Evolutionary conservation across 2,329 filamentous ascomycete genomes (phyloP).

Genomic region (Blastomyces percursus): DNA sequence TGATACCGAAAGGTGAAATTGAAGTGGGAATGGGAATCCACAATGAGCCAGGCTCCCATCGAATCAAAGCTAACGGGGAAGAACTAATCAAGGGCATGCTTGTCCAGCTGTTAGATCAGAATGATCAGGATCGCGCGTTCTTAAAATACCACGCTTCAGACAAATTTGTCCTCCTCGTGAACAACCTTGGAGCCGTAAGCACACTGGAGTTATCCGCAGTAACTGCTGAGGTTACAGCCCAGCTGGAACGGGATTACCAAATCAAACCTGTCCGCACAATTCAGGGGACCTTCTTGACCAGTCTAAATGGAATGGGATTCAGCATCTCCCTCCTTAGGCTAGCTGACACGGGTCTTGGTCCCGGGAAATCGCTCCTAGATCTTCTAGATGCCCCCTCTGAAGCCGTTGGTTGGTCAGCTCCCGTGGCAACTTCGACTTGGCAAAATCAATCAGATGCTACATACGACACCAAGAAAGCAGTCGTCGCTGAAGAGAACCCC

Average conservation of each 20-base stretch:
- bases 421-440: constrained; percentile 51
- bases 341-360: constrained; percentile 46
- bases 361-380: constrained; percentile 48
- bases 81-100: constrained; percentile 52
- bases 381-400: constrained; percentile 58
- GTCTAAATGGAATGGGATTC: constrained; percentile 60
- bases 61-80: constrained; percentile 39
- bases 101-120: constrained; percentile 49
- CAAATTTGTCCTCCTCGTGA: constrained; percentile 53
- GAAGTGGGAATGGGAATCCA: constrained; percentile 67
- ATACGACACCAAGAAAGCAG: constrained; percentile 32
- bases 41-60: constrained; percentile 50
- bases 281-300: constrained; percentile 60
- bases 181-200: constrained; percentile 60
- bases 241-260: constrained; percentile 47
- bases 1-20: constrained; percentile 43
- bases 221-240: constrained; percentile 53
- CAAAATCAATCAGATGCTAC: constrained; percentile 36
- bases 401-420: constrained; percentile 55
- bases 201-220: constrained; percentile 57
- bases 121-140: constrained; percentile 54
- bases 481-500: constrained; percentile 37
- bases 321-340: constrained; percentile 57
- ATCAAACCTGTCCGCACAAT: constrained; percentile 53
- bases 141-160: constrained; percentile 47